These are phyloP conservation scores for Glutinoglossum americanum DNA, from an alignment of 495 filamentous ascomycete genomes.

Conservation along the genomic window DNA sequence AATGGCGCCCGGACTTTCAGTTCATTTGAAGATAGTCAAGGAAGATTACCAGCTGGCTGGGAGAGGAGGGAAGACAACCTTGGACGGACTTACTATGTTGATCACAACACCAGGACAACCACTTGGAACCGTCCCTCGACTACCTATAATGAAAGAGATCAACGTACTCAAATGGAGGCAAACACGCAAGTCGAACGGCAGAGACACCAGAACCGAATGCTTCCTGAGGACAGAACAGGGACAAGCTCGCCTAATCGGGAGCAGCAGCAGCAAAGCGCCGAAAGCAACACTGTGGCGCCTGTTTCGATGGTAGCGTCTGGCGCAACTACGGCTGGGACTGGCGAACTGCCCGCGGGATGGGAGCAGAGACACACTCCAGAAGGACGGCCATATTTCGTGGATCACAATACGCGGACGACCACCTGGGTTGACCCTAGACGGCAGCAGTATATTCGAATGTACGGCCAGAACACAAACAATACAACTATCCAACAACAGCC, in stretches of 20 bases:
- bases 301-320: constrained; percentile 79
- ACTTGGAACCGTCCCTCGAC: constrained; percentile 84
- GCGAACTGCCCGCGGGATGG: constrained; percentile 89
- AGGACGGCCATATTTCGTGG: constrained; percentile 91
- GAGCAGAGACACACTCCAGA: constrained; percentile 90
- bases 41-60: constrained; percentile 82
- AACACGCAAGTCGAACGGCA: constrained; percentile 80
- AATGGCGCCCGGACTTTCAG: constrained; percentile 41
- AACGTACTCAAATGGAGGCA: constrained; percentile 58
- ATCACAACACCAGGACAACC: constrained; percentile 91
- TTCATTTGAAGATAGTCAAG: constrained; percentile 88
- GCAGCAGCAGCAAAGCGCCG: constrained; percentile 26
- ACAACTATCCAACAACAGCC: constrained; percentile 87
- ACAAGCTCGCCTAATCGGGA: constrained; percentile 69
- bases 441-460: constrained; percentile 97
- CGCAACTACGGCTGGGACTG: constrained; percentile 81
- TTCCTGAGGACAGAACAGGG: constrained; percentile 89
- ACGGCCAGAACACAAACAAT: constrained; percentile 60
- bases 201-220: constrained; percentile 82
- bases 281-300: constrained; percentile 27
- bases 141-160: constrained; percentile 55
- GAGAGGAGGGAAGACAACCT: constrained; percentile 90
- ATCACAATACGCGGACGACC: constrained; percentile 95
- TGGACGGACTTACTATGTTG: constrained; percentile 96
- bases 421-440: constrained; percentile 98